Conservation (phyloP, 352 stramenopile genomes). For the Blastocystis sp. region DNA sequence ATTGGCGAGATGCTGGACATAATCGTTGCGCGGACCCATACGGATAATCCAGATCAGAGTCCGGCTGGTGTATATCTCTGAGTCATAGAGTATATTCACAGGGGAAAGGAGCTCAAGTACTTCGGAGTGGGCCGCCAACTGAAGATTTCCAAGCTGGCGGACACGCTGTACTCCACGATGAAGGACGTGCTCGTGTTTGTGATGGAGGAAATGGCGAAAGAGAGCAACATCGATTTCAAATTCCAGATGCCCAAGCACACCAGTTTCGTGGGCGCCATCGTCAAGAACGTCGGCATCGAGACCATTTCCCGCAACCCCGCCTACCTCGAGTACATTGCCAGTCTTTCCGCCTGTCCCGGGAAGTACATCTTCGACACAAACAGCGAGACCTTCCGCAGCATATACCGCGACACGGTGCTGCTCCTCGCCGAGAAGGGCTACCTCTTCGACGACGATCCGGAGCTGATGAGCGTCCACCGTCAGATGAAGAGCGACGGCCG, state of each 20-base stretch:
- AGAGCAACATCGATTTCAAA: slow-evolving; percentile 31
- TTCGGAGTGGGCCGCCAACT: slow-evolving; percentile 45
- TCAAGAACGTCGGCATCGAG: slow-evolving; percentile 53
- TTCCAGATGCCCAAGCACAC: slow-evolving; percentile 60
- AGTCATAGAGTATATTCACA: slow-evolving; percentile 35
- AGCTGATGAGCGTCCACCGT: slow-evolving; percentile 18
- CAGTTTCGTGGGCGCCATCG: slow-evolving; percentile 49
- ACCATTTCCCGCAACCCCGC: slow-evolving; percentile 32
- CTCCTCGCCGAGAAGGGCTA: slow-evolving; percentile 28
- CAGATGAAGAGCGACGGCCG: not conserved
- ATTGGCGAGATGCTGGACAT: slow-evolving; percentile 60
- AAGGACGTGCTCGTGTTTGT: slow-evolving; percentile 68
- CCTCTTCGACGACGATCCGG: slow-evolving; percentile 56
- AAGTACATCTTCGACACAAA: slow-evolving; percentile 46
- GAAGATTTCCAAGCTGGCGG: slow-evolving; percentile 54
- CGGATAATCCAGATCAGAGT: slow-evolving; percentile 37
- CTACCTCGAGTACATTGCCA: slow-evolving; percentile 34
- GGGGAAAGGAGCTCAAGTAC: slow-evolving; percentile 45
- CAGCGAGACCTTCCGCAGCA: slow-evolving; percentile 1
- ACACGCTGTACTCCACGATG: slow-evolving; percentile 43
- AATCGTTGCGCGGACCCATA: slow-evolving; percentile 16
- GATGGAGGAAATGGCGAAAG: slow-evolving; percentile 54
- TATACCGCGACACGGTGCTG: slow-evolving; percentile 54
- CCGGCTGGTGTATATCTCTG: not conserved
- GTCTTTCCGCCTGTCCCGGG: not conserved